A percentile compares a stretch with the other conserved stretches of the same genome.
These are phyloP conservation scores for Butyriboletus loyo DNA, from an alignment of 768 basidiomycete species.

Conservation along the genomic window DNA sequence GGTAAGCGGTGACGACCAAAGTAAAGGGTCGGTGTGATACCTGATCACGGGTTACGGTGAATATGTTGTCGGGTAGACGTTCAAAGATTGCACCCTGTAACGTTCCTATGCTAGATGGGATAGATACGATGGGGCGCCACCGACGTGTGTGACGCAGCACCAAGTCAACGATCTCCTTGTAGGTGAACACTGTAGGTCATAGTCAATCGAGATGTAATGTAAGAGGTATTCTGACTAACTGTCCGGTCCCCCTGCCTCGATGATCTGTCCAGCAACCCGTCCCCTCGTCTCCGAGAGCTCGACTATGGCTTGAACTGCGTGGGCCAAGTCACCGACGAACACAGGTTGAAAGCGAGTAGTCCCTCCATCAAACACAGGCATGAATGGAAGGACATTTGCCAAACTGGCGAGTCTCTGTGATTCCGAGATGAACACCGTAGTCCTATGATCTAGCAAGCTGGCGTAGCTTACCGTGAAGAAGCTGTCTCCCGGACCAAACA, in stretches of 20 bases:
- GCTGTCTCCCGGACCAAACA: constrained; percentile 74
- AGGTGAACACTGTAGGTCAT: constrained; percentile 57
- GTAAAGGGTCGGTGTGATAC: constrained; percentile 30
- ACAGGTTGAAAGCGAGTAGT: constrained; percentile 66
- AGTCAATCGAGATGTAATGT: constrained; percentile 35
- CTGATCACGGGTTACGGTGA: constrained; percentile 70
- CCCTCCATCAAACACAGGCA: constrained; percentile 79
- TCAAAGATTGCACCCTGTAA: constrained; percentile 67
- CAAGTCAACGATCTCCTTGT: constrained; percentile 62
- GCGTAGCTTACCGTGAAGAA: constrained; percentile 61
- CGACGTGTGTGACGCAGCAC: constrained; percentile 54
- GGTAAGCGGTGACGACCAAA: neutral
- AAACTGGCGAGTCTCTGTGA: constrained; percentile 60
- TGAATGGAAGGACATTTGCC: constrained; percentile 58
- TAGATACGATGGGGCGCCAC: constrained; percentile 54
- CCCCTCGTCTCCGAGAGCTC: constrained; percentile 37
- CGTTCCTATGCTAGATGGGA: constrained; percentile 61
- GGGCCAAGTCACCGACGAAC: constrained; percentile 66
- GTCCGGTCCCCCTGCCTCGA: constrained; percentile 50
- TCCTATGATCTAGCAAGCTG: neutral
- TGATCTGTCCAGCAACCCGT: constrained; percentile 40
- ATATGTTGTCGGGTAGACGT: constrained; percentile 56
- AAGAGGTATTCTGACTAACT: constrained; percentile 34
- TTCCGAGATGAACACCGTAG: neutral
- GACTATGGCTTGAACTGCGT: constrained; percentile 55